Evolutionary conservation across 2,329 filamentous ascomycete genomes (phyloP), one percentile per base, ranked within the genome.

Genomic region (Clonostachys rosea): DNA sequence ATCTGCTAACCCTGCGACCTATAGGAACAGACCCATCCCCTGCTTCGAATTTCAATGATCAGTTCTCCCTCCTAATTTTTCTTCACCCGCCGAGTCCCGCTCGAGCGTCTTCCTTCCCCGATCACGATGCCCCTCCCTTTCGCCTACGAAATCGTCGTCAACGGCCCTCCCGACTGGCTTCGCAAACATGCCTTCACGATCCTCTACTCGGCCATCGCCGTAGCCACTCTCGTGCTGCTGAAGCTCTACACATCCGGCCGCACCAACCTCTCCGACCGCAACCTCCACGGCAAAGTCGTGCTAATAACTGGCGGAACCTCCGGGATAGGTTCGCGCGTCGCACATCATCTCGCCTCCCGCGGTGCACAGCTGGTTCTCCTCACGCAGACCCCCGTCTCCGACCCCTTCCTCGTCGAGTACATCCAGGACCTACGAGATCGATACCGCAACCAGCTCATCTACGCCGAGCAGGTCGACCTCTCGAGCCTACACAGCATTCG

Each of bases 261-360:
- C 12, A 71, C 68, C 55, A 96, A 94, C 66, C 70, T 68, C 40
- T 79, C 88, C 24, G 91, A 96, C 62, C 80, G 89, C 49, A 78
- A 87, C 47, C 91, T 99, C 84, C 91, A 96, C 66, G 91, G 90
- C 43, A 95, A 95, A 62, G 90, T 99, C 43, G 78, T 96, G 41
- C 85, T 99, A 75, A 81, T 99, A 45, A 99, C 94, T 16, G 91
- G 94, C 55, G 94, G 92, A 30, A 99, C 94, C 45, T 92, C 91
- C 42, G 94, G 94, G 13, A 87, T 99, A 62, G 94, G 94, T 44
- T 88, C 90, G 49, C 78, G 81, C 48, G 81, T 89, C 40, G 87
- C 87, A 6, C 75, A 81, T 53, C 81, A 86, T 49, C 80, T 99
- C 46, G 92, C 92, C 47, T 63, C 71, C 16, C 83, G 91, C 54